phyloP scores from a whole-genome alignment of 2,329 filamentous ascomycete species.

The Ceratocystis destructans region DNA sequence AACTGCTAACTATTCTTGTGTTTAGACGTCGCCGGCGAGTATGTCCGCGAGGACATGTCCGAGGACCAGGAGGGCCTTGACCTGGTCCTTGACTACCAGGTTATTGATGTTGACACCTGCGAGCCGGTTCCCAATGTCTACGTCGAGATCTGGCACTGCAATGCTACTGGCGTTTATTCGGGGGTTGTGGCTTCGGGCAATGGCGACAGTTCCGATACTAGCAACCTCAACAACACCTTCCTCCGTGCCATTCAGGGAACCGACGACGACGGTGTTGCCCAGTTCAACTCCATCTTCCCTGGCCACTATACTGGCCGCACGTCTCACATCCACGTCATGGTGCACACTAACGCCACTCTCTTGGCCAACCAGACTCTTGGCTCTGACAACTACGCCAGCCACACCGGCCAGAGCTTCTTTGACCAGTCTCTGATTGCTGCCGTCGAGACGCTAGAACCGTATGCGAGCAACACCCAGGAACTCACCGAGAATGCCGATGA shows the following conservation, averaged over 20 bases:
- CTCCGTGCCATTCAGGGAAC: slow-evolving; percentile 31
- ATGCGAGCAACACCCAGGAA: slow-evolving; percentile 31
- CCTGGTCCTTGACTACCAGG: slow-evolving; percentile 31
- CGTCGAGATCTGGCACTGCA: slow-evolving; percentile 34
- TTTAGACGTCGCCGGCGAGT: slow-evolving; percentile 27
- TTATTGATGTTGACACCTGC: slow-evolving; percentile 32
- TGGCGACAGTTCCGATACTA: slow-evolving; percentile 24
- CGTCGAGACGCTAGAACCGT: slow-evolving; percentile 36
- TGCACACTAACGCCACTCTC: slow-evolving; percentile 26
- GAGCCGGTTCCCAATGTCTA: slow-evolving; percentile 29
- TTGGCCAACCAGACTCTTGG: slow-evolving; percentile 38
- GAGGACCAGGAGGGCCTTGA: slow-evolving; percentile 31
- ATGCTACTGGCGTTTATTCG: slow-evolving; percentile 34
- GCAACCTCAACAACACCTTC: slow-evolving; percentile 27
- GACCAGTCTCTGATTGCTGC: slow-evolving; percentile 40
- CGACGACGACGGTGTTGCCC: slow-evolving; percentile 29
- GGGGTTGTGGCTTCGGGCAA: slow-evolving; percentile 29
- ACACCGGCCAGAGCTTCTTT: slow-evolving; percentile 51
- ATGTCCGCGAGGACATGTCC: slow-evolving; percentile 29
- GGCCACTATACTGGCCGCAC: slow-evolving; percentile 32
- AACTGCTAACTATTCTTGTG: not conserved
- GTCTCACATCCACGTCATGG: slow-evolving; percentile 31
- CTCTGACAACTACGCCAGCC: slow-evolving; percentile 35
- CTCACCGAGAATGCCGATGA: slow-evolving; percentile 39
- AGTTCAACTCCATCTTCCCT: slow-evolving; percentile 32